These are phyloP conservation scores for Gloeopeniophorella convolvens DNA, from an alignment of 768 basidiomycete genomes.

Conservation along the genomic window DNA sequence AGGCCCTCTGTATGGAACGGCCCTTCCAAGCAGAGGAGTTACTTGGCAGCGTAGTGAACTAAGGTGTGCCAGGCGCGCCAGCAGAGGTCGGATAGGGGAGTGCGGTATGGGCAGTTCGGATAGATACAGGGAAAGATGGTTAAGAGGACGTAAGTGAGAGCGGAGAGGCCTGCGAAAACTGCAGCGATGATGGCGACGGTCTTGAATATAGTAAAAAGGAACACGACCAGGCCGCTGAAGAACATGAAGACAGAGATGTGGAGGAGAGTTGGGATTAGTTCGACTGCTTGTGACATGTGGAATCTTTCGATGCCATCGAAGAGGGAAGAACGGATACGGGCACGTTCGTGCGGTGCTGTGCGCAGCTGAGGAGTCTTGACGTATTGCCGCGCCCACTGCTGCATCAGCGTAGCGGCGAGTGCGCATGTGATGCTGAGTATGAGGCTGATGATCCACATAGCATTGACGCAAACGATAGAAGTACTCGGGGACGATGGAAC, in stretches of 20 bases:
- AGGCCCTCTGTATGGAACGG: background rate
- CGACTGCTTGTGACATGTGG: slow-evolving; percentile 1
- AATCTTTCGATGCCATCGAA: slow-evolving; percentile 9
- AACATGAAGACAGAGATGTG: slow-evolving; percentile 18
- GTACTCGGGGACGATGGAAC: background rate
- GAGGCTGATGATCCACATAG: slow-evolving; percentile 17
- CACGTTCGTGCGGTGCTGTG: background rate
- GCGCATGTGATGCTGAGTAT: slow-evolving; percentile 14
- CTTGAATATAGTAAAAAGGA: slow-evolving; percentile 6
- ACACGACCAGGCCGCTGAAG: slow-evolving; percentile 9
- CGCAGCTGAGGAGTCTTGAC: slow-evolving; percentile 4
- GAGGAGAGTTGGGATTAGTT: slow-evolving; percentile 8
- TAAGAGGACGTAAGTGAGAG: background rate
- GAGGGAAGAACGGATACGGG: slow-evolving; percentile 6
- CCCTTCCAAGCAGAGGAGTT: background rate
- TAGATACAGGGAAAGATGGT: slow-evolving; percentile 4
- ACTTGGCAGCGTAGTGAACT: background rate
- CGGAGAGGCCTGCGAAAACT: background rate
- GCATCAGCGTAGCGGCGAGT: slow-evolving; percentile 9
- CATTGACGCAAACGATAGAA: slow-evolving; percentile 8
- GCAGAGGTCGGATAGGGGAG: slow-evolving; percentile 8
- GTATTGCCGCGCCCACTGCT: slow-evolving; percentile 18
- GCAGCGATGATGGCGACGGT: background rate
- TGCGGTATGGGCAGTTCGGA: slow-evolving; percentile 11
- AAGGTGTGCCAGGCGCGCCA: background rate